These are phyloP conservation scores for Dillenia turbinata DNA, from an alignment of 164 flowering plant species.

Conservation along the genomic window DNA sequence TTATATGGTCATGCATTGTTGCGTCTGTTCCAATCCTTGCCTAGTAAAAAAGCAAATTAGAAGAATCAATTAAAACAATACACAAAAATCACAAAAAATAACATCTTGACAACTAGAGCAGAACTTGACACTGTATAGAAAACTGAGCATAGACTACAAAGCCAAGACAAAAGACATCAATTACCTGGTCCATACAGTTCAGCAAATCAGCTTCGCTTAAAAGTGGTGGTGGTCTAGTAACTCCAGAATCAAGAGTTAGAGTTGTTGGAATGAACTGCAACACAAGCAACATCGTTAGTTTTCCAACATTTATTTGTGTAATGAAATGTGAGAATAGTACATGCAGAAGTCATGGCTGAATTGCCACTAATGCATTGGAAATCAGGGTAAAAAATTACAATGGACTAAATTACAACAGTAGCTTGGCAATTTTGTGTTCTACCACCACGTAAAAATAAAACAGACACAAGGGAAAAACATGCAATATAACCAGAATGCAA, in stretches of 20 bases:
- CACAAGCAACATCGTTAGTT: constrained; percentile 5
- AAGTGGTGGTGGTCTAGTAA: constrained; percentile 94
- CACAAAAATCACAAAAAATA: not conserved
- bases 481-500: too few species aligned
- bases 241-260: constrained; percentile 87
- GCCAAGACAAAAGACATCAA: not conserved
- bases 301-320: too few species aligned
- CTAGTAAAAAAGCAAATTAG: constrained; percentile 28
- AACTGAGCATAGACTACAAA: not conserved
- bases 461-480: too few species aligned
- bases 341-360: too few species aligned
- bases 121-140: not conserved
- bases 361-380: too few species aligned
- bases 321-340: too few species aligned
- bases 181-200: constrained; percentile 93
- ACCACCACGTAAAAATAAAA: too few species aligned
- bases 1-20: constrained; percentile 99
- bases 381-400: too few species aligned
- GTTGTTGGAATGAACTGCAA: constrained; percentile 80
- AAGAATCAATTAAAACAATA: not conserved
- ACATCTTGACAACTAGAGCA: not conserved
- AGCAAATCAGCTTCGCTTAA: constrained; percentile 95
- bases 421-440: too few species aligned
- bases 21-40: constrained; percentile 99
- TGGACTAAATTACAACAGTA: too few species aligned